A percentile compares a stretch with the other conserved stretches of the same genome.
Conservation (phyloP, 352 stramenopile genomes). For the Phytophthora capsici region DNA sequence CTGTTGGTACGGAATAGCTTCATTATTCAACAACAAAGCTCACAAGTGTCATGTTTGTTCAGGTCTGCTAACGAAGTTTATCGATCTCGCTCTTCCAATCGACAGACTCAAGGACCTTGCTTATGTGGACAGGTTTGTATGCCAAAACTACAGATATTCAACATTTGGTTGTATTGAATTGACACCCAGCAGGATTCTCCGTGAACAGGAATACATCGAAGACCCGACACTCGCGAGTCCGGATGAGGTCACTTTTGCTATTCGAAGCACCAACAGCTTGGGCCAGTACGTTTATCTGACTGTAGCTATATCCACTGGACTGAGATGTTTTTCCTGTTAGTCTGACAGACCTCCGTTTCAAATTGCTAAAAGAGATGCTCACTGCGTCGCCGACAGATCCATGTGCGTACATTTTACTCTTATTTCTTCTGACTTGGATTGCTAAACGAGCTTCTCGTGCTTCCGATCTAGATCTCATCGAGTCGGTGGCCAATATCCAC, state of each 20-base stretch:
- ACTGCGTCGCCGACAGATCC: conserved; percentile 34
- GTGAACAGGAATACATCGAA: conserved; percentile 55
- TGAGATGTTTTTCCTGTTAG: conserved; percentile 7
- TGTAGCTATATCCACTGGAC: conserved; percentile 9
- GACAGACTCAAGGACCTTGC: conserved; percentile 41
- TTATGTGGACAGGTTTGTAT: conserved; percentile 47
- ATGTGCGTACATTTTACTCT: conserved; percentile 27
- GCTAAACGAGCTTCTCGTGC: background rate
- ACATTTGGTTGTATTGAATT: background rate
- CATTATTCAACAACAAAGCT: background rate
- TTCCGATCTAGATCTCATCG: conserved; percentile 40
- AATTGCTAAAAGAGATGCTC: conserved; percentile 50
- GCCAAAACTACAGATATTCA: background rate
- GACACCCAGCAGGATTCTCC: conserved; percentile 39
- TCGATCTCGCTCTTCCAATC: conserved; percentile 31
- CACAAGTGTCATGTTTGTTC: background rate
- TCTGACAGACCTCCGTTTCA: conserved; percentile 51
- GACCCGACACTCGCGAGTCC: conserved; percentile 41
- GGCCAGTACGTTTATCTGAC: conserved; percentile 36
- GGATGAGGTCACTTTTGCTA: conserved; percentile 39
- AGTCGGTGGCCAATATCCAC: conserved; percentile 56
- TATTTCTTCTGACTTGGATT: background rate
- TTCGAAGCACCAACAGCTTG: conserved; percentile 44
- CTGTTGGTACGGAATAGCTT: conserved; percentile 33
- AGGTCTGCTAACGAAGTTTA: conserved; percentile 46